Base-by-base conservation (phyloP, 768 basidiomycete species). In the Hericium erinaceus region DNA sequence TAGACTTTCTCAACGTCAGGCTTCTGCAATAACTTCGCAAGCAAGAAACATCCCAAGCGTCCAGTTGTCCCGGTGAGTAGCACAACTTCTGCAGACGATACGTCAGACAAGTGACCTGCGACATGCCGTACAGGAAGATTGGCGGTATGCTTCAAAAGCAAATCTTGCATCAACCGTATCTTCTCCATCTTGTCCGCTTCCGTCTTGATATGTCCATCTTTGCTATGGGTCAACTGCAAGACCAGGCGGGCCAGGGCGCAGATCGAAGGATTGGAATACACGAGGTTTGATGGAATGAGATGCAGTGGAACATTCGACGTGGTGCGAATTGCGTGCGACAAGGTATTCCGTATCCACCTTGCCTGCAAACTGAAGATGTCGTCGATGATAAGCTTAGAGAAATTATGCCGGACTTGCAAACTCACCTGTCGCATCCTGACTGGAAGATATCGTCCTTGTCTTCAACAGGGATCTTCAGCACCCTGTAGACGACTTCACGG, bases 221-320 rank as follows among this genome's bases (percentile, higher is more conserved):
- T 50, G 49, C 13, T 50, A 24, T 22, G 13, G 26, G n/a, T 8
- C 39, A 18, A 59, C n/a, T 16, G 37, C n/a, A 18, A 39, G 16
- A 66, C 20, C 24, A 52, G 57, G 49, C 4, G 54, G 11, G 40
- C 57, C 46, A 68, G 67, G 18, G 60, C 54, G 39, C 58, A 33
- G 46, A 75, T 71, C 7, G 7, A 18, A 24, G 49, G 49, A 22
- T 50, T 15, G 9, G 20, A 15, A n/a, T 50, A 50, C n/a, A 50
- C 26, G 49, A 50, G 24, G 49, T 60, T 61, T 4, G 59, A 38
- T 2, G 65, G 58, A 11, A 67, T 48, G 18, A 50, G 52, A 9
- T 60, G 52, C 20, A 48, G 52, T 13, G 56, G 52, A 18, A 57
- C 59, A 2, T 22, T 6, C 49, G 49, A 16, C 5, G 49, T 50